Evolutionary conservation across 805 yeast species (phyloP), one percentile per base, ranked within the genome.

Genomic region (Saccharomycopsis sp.): DNA sequence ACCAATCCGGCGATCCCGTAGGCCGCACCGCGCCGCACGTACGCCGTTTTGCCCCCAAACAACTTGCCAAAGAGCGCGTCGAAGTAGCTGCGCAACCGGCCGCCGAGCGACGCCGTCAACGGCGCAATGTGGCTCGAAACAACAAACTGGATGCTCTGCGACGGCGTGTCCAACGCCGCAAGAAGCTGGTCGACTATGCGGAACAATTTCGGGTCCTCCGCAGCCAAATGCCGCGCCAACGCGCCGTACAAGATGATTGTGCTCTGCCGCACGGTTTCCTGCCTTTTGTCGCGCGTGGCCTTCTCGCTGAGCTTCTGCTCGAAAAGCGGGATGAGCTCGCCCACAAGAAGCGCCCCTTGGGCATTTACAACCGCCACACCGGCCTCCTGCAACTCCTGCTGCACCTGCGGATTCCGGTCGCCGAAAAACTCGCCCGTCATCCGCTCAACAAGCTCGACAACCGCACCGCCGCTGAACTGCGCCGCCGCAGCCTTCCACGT

Each of bases 1-100:
- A 88, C 92, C 51, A 94, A 72, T 62, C 99, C 99, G 21, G 98
- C 88, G 64, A 94, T 79, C 70, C 98, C 99, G 73, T 89, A 91
- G 0, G 98, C 98, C 1, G 97, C 92, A 67, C 98, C 99, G 63
- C 92, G 80, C 68, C 97, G 79, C n/a, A 77, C 75, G 0, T 80
- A 79, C 44, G 75, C 66, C 1, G 72, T 64, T 34, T 73, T 73
- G 1, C 82, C 83, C 7, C 71, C 68, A 66, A 88, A 82, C 24
- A 91, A 73, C 63, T 79, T 82, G 3, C 74, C 80, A 66, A 88
- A 79, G 53, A 91, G 73, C 2, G 66, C 64, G 41, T 84, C 87
- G 58, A 89, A 72, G 63, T 86, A 82, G 0, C 71, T 69, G 24
- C 78, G 79, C 29, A 85, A 77, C 15, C 76, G 74, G 1, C 77